A percentile compares a stretch with the other conserved stretches of the same genome.
Conservation (phyloP, 129 eudicot genomes). For the Flaveria bidentis region DNA sequence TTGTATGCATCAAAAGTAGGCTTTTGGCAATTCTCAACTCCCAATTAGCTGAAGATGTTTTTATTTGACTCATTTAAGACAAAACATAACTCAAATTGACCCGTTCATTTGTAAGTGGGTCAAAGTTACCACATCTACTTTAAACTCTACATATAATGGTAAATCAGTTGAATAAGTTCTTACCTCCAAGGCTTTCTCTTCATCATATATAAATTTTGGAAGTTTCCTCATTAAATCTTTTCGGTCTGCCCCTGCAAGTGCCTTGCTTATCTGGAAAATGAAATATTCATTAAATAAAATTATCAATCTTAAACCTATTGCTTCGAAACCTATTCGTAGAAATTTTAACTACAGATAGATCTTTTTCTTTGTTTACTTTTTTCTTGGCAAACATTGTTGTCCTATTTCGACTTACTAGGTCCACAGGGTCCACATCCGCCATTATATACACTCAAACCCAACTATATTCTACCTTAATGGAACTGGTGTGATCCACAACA, state of each 20-base stretch:
- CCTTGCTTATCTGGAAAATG: conserved; percentile 60
- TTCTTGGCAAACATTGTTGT: not conserved
- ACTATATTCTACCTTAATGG: not conserved
- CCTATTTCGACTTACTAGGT: not conserved
- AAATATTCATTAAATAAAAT: not conserved
- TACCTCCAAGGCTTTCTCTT: conserved; percentile 81
- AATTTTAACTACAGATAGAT: too few species aligned
- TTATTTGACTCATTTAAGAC: not conserved
- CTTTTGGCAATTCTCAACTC: not conserved
- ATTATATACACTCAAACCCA: not conserved
- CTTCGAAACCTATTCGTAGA: not conserved
- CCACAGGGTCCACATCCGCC: not conserved
- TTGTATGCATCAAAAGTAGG: not conserved
- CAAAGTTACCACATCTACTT: not conserved
- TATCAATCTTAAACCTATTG: not conserved
- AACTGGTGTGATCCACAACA: not conserved
- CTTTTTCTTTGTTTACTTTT: too few species aligned
- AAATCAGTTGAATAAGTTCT: conserved; percentile 4
- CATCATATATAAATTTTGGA: conserved; percentile 74
- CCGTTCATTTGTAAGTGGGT: not conserved
- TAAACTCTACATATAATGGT: not conserved
- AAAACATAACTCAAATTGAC: not conserved
- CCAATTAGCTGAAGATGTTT: not conserved
- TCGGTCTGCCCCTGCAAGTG: conserved; percentile 62
- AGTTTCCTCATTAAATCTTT: conserved; percentile 70